These are phyloP conservation scores for Sordaria brevicollis DNA, from an alignment of 495 filamentous ascomycete genomes.

Conservation along the genomic window DNA sequence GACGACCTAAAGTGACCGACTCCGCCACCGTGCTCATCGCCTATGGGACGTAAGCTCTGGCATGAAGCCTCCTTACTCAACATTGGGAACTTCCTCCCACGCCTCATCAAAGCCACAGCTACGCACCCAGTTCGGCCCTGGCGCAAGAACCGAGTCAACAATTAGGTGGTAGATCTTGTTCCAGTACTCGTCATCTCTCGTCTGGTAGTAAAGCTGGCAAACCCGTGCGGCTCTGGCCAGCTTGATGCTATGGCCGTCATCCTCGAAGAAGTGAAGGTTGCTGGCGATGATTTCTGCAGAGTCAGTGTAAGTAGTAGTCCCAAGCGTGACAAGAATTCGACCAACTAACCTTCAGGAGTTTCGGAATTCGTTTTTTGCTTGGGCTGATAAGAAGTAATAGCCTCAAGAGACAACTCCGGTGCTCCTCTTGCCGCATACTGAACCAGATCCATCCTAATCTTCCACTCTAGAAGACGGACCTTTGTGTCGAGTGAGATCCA, in stretches of 20 bases:
- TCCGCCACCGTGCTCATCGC: too few species aligned
- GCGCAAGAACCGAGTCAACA: conserved; percentile 43
- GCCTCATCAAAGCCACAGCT: conserved; percentile 46
- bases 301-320: background rate
- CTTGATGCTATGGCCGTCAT: conserved; percentile 76
- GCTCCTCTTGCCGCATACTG: conserved; percentile 53
- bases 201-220: conserved; percentile 18
- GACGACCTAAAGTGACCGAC: too few species aligned
- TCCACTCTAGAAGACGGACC: conserved; percentile 62
- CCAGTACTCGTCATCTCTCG: conserved; percentile 46
- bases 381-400: conserved; percentile 44
- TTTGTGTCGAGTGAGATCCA: conserved; percentile 40
- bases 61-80: background rate
- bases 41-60: too few species aligned
- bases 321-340: too few species aligned
- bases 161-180: conserved; percentile 55
- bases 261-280: conserved; percentile 43
- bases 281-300: conserved; percentile 39
- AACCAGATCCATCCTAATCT: conserved; percentile 57
- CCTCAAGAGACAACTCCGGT: conserved; percentile 44
- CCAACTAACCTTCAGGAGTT: background rate
- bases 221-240: conserved; percentile 54
- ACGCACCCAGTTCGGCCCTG: conserved; percentile 41
- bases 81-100: conserved; percentile 33
- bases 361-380: conserved; percentile 1